A percentile compares a stretch with the other conserved stretches of the same genome.
Conservation (phyloP, 345 rosid genomes). For the Eucalyptus regnans region DNA sequence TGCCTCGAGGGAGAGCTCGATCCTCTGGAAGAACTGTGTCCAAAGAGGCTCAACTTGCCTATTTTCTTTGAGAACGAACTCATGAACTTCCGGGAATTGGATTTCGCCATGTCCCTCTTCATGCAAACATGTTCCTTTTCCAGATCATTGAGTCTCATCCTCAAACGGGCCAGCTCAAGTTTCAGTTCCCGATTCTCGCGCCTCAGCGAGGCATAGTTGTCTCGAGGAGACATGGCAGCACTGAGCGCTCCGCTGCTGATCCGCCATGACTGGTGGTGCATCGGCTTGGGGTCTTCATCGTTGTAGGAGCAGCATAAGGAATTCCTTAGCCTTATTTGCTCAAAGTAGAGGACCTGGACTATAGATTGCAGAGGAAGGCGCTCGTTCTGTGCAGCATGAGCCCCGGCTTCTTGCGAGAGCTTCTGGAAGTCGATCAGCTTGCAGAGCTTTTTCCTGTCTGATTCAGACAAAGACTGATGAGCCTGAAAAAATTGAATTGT, state of each 20-base stretch:
- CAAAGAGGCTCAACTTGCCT: constrained; percentile 72
- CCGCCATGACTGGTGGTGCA: constrained; percentile 74
- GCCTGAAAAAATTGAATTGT: constrained; percentile 27
- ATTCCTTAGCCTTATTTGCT: constrained; percentile 81
- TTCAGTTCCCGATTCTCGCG: constrained; percentile 90
- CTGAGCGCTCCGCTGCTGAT: constrained; percentile 90
- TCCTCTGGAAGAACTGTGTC: constrained; percentile 75
- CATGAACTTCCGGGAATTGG: constrained; percentile 80
- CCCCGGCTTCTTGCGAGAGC: constrained; percentile 97
- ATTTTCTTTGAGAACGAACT: constrained; percentile 83
- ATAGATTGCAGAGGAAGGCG: constrained; percentile 93
- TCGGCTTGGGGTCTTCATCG: constrained; percentile 63
- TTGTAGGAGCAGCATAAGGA: constrained; percentile 52
- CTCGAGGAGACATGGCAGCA: constrained; percentile 94
- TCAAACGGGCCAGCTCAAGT: constrained; percentile 78
- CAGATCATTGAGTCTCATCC: constrained; percentile 91
- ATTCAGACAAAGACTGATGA: constrained; percentile 62
- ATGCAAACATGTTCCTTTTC: constrained; percentile 95
- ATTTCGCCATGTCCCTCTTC: constrained; percentile 93
- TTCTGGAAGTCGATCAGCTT: constrained; percentile 89
- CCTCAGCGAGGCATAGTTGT: constrained; percentile 92
- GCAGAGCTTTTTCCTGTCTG: constrained; percentile 74
- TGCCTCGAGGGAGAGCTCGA: constrained; percentile 89
- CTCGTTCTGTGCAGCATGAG: constrained; percentile 94
- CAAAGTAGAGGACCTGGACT: constrained; percentile 94